Evolutionary conservation across 768 basidiomycete species (phyloP).

Genomic region (Psilocybe azurescens): DNA sequence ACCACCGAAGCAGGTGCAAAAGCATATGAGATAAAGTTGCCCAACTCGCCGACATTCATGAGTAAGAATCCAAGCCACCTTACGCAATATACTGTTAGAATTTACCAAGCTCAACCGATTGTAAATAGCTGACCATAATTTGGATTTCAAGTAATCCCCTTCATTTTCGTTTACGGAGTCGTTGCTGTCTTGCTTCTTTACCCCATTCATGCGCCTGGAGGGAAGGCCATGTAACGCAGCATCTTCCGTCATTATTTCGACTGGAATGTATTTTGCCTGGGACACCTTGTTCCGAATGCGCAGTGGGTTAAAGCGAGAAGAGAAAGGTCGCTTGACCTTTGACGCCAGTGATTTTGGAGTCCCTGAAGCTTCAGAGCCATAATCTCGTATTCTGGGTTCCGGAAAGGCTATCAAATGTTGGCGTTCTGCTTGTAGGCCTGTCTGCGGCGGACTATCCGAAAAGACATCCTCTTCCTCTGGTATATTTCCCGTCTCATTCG

Average conservation of each 20-base stretch:
- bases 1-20: conserved; percentile 93
- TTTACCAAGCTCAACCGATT: conserved; percentile 3
- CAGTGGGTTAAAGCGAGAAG: conserved; percentile 41
- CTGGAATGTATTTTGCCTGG: conserved; percentile 30
- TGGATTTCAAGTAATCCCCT: conserved; percentile 81
- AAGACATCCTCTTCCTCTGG: conserved; percentile 21
- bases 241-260: conserved; percentile 48
- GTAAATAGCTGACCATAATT: conserved; percentile 66
- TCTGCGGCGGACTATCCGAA: conserved; percentile 6
- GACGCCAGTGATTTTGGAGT: conserved; percentile 6
- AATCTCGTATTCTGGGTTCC: conserved; percentile 24
- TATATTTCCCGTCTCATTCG: conserved; percentile 4
- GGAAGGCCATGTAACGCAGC: conserved; percentile 30
- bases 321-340: conserved; percentile 28
- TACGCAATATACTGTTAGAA: conserved; percentile 4
- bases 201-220: conserved; percentile 23
- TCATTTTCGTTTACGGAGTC: conserved; percentile 53
- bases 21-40: conserved; percentile 92
- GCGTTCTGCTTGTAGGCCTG: conserved; percentile 21
- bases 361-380: conserved; percentile 25
- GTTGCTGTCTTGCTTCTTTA: conserved; percentile 22
- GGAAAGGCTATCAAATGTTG: conserved; percentile 22
- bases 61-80: conserved; percentile 92
- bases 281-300: conserved; percentile 29
- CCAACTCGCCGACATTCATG: conserved; percentile 89